A percentile compares a stretch with the other conserved stretches of the same genome.
Evolutionary conservation across 2,329 filamentous ascomycete genomes (phyloP).

Genomic region (Colletotrichum orbiculare): DNA sequence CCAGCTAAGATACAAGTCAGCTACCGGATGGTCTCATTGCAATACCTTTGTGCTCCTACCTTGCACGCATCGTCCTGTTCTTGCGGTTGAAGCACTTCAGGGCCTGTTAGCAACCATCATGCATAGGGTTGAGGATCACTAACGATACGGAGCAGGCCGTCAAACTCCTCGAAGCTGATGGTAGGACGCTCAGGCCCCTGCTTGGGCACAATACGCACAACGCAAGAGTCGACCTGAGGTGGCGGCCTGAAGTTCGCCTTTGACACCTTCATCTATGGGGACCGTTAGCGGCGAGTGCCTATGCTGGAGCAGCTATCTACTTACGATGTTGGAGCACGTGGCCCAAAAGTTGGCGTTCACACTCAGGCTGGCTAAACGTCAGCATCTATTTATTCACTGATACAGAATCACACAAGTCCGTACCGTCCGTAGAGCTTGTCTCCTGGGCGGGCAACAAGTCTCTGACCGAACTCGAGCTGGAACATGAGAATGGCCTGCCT

Average conservation of each 20-base stretch:
- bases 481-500: constrained; percentile 93
- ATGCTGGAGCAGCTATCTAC: neutral
- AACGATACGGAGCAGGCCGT: constrained; percentile 86
- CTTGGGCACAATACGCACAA: constrained; percentile 91
- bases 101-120: neutral
- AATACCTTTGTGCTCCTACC: neutral
- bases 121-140: neutral
- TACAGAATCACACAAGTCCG: constrained; percentile 53
- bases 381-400: neutral
- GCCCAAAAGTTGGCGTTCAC: constrained; percentile 39
- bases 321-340: constrained; percentile 36
- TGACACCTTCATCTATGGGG: constrained; percentile 42
- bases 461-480: constrained; percentile 92
- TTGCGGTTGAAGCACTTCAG: constrained; percentile 70
- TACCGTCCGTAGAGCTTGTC: constrained; percentile 62
- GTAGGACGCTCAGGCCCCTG: constrained; percentile 79
- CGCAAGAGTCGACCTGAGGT: constrained; percentile 90
- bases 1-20: constrained; percentile 62
- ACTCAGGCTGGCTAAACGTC: constrained; percentile 30
- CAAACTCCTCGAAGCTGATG: constrained; percentile 95
- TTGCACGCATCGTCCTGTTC: constrained; percentile 86
- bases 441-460: constrained; percentile 82
- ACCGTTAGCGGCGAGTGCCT: neutral
- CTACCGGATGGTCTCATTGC: neutral
- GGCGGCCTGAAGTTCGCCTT: constrained; percentile 88